Conservation (phyloP, 768 basidiomycete genomes). For the Fomitopsis pulvina region DNA sequence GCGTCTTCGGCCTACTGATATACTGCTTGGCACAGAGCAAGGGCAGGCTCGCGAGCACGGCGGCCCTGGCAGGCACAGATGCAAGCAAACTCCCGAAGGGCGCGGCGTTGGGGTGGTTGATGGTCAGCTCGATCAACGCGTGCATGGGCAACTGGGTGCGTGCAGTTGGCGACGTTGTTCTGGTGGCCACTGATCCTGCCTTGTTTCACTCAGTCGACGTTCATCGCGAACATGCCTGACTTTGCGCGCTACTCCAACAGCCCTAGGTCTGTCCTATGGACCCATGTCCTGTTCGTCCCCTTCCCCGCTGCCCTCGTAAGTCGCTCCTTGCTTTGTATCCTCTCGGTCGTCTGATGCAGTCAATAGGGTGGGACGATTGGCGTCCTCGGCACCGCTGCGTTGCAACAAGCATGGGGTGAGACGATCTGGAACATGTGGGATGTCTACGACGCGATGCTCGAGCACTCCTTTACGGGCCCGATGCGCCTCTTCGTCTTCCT, state of each 20-base stretch:
- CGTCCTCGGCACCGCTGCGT: conserved; percentile 13
- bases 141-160: conserved; percentile 16
- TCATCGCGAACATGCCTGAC: conserved; percentile 17
- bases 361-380: conserved; percentile 15
- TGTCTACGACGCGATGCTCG: conserved; percentile 16
- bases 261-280: conserved; percentile 13
- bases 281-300: conserved; percentile 14
- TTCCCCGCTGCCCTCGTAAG: conserved; percentile 14
- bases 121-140: conserved; percentile 14
- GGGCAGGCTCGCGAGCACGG: conserved; percentile 7
- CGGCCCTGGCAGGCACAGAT: conserved; percentile 1
- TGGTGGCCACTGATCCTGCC: background rate
- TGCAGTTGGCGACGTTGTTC: background rate
- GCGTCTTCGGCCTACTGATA: conserved; percentile 13
- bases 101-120: conserved; percentile 10
- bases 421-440: conserved; percentile 18
- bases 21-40: conserved; percentile 14
- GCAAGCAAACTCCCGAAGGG: conserved; percentile 6
- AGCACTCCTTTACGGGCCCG: conserved; percentile 8
- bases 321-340: background rate
- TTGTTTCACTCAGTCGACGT: conserved; percentile 10
- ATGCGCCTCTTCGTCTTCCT: conserved; percentile 15
- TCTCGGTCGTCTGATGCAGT: background rate
- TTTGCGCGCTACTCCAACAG: conserved; percentile 12
- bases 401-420: conserved; percentile 13